Conservation (phyloP, 169 alveolate genomes). For the Eimeria acervulina region DNA sequence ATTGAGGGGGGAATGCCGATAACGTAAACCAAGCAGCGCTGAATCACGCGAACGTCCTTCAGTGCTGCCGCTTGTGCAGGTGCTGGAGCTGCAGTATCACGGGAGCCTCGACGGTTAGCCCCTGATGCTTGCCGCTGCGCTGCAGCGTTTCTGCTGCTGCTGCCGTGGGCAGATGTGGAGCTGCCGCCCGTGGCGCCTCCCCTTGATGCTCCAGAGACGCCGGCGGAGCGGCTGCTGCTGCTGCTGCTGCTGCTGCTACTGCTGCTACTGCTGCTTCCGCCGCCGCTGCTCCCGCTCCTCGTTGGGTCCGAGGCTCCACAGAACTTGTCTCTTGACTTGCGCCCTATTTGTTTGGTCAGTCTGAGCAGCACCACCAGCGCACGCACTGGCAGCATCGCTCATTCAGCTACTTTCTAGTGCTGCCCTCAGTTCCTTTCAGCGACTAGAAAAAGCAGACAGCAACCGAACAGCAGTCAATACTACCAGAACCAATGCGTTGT, state of each 20-base stretch:
- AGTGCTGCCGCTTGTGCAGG: conserved; percentile 82
- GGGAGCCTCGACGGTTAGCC: conserved; percentile 49
- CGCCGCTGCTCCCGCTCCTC: conserved; percentile 74
- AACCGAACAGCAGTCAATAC: neutral
- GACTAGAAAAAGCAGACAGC: neutral
- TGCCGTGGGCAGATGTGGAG: conserved; percentile 11
- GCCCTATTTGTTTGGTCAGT: conserved; percentile 65
- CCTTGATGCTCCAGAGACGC: neutral
- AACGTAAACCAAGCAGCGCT: conserved; percentile 93
- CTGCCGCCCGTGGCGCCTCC: conserved; percentile 18
- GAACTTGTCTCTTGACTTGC: conserved; percentile 63
- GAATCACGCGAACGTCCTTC: conserved; percentile 94
- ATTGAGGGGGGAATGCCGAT: conserved; percentile 92
- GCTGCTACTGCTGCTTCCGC: conserved; percentile 40
- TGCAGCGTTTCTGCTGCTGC: conserved; percentile 52
- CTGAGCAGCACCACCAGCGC: no score
- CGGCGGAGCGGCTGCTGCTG: conserved; percentile 41
- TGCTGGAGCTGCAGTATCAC: conserved; percentile 45
- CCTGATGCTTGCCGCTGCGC: conserved; percentile 73
- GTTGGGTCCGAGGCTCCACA: conserved; percentile 65
- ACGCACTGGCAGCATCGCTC: no score
- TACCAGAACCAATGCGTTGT: neutral
- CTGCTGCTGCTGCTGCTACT: conserved; percentile 12
- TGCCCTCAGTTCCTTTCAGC: neutral
- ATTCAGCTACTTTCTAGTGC: neutral